phyloP scores from a whole-genome alignment of 768 basidiomycete genomes.

The Leccinum incarnatum region DNA sequence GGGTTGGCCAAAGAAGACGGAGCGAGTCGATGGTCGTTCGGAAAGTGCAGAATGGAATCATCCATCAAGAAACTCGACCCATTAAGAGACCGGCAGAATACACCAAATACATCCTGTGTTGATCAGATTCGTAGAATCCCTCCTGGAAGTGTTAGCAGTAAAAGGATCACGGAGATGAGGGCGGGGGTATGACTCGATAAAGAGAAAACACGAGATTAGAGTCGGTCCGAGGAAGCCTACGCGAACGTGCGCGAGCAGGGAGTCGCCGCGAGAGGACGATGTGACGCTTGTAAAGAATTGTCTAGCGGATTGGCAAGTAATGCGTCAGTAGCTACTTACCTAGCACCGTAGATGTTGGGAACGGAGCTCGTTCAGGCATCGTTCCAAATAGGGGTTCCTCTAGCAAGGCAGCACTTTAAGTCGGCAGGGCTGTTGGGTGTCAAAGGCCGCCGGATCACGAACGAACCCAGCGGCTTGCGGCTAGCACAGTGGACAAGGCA shows the following conservation, averaged over 20 bases:
- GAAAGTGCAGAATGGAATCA: not conserved
- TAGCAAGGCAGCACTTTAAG: not conserved
- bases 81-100: not conserved
- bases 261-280: not conserved
- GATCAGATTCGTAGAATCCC: not conserved
- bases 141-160: not conserved
- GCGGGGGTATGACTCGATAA: not conserved
- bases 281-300: not conserved
- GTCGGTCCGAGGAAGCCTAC: not conserved
- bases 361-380: not conserved
- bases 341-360: not conserved
- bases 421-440: not conserved
- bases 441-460: not conserved
- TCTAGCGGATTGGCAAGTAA: not conserved
- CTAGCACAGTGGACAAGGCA: not conserved
- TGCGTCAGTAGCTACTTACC: not conserved
- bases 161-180: not conserved
- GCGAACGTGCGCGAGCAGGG: conserved; percentile 1
- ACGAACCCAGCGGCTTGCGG: not conserved
- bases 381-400: not conserved
- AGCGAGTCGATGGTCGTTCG: not conserved
- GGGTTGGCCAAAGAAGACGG: not conserved
- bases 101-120: too few species aligned
- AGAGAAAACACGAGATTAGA: not conserved
- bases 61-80: not conserved